Percentiles rank a stretch among this genome's conserved stretches.
Conservation (phyloP, 805 yeast genomes). For the Starmerella vaccinii region DNA sequence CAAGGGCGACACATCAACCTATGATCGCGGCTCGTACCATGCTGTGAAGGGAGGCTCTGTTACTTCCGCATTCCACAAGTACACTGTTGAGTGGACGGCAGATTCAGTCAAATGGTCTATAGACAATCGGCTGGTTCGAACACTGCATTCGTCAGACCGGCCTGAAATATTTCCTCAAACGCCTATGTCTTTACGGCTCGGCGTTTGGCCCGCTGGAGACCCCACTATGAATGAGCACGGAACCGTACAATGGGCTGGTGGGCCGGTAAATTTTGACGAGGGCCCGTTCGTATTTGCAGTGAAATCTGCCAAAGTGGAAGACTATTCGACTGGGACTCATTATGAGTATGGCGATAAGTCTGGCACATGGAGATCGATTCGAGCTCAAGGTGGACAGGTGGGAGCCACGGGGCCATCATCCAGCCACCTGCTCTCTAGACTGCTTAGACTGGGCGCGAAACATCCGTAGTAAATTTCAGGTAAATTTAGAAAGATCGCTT, state of each 20-base stretch:
- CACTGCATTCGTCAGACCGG: constrained; percentile 40
- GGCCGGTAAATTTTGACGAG: constrained; percentile 39
- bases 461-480: background rate
- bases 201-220: constrained; percentile 46
- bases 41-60: constrained; percentile 41
- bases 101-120: constrained; percentile 57
- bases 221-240: constrained; percentile 41
- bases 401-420: constrained; percentile 36
- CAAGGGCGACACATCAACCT: constrained; percentile 67
- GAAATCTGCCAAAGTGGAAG: constrained; percentile 48
- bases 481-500: no score
- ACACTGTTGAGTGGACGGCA: constrained; percentile 75
- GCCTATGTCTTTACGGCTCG: constrained; percentile 67
- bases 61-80: constrained; percentile 54
- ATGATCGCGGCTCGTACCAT: constrained; percentile 71
- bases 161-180: constrained; percentile 73
- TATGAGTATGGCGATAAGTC: constrained; percentile 36
- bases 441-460: constrained; percentile 22
- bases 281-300: constrained; percentile 51
- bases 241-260: constrained; percentile 69
- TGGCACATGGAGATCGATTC: constrained; percentile 36
- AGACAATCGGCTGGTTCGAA: constrained; percentile 61
- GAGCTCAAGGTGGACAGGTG: constrained; percentile 39
- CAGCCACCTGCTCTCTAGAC: constrained; percentile 30
- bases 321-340: constrained; percentile 40